These are phyloP conservation scores for Drechmeria coniospora DNA, from an alignment of 2,329 filamentous ascomycete species.

Conservation along the genomic window DNA sequence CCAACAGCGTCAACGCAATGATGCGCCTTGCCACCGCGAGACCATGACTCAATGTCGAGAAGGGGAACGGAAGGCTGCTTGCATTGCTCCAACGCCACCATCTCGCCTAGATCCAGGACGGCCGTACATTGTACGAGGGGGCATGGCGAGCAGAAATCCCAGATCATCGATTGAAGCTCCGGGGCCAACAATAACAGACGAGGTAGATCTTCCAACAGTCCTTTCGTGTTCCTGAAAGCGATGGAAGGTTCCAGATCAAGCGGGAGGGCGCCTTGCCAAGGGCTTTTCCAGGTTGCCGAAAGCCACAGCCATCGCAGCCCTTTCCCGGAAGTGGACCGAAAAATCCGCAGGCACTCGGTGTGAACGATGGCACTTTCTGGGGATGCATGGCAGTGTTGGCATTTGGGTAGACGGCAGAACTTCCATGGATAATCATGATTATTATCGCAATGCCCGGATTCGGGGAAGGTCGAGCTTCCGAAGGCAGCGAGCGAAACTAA, in stretches of 20 bases:
- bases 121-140: not conserved
- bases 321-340: not conserved
- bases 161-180: constrained; percentile 1
- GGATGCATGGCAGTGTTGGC: not conserved
- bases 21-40: not conserved
- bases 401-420: constrained; percentile 1
- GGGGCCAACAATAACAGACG: not conserved
- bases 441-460: constrained; percentile 1
- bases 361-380: constrained; percentile 1
- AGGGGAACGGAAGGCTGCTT: not conserved
- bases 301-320: constrained; percentile 1
- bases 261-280: constrained; percentile 1
- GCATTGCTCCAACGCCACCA: not conserved
- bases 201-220: not conserved
- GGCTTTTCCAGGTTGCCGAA: constrained; percentile 2
- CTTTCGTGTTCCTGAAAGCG: not conserved
- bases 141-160: not conserved
- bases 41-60: constrained; percentile 1
- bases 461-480: not conserved
- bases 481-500: not conserved
- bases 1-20: not conserved
- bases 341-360: not conserved
- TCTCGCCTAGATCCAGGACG: constrained; percentile 1
- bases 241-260: not conserved
- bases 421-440: not conserved